These are phyloP conservation scores for Boletus rubropictus DNA, from an alignment of 768 basidiomycete genomes.

Conservation along the genomic window DNA sequence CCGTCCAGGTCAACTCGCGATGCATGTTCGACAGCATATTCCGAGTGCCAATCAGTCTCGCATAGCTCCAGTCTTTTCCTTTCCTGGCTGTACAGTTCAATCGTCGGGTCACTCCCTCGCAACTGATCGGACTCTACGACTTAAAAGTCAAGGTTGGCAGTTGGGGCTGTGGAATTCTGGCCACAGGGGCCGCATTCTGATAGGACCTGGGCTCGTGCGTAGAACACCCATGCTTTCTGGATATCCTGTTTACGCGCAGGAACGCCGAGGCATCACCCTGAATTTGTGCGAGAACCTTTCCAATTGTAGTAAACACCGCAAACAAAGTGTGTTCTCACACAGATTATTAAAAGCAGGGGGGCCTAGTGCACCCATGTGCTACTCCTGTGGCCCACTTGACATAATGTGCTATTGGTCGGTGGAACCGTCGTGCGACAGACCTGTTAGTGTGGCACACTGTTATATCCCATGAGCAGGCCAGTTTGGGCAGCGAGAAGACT, in stretches of 20 bases:
- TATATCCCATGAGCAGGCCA: not conserved
- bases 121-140: conserved; percentile 10
- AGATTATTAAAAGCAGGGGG: not conserved
- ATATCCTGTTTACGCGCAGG: conserved; percentile 1
- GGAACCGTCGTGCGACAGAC: not conserved
- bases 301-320: not conserved
- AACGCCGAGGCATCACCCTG: conserved; percentile 1
- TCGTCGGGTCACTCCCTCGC: conserved; percentile 1
- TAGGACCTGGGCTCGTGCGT: not conserved
- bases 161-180: conserved; percentile 4
- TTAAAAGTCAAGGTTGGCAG: not conserved
- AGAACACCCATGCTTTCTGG: not conserved
- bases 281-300: conserved; percentile 1
- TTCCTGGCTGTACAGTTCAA: conserved; percentile 1
- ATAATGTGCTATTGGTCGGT: not conserved
- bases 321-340: conserved; percentile 7
- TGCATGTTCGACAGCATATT: not conserved
- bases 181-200: too few species aligned
- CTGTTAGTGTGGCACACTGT: not conserved
- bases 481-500: not conserved
- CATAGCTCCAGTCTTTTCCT: not conserved
- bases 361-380: conserved; percentile 6
- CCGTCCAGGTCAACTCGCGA: not conserved
- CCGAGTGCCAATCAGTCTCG: conserved; percentile 6
- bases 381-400: not conserved